Evolutionary conservation across 2,329 filamentous ascomycete genomes (phyloP).

Genomic region (Acrodontium crateriforme): DNA sequence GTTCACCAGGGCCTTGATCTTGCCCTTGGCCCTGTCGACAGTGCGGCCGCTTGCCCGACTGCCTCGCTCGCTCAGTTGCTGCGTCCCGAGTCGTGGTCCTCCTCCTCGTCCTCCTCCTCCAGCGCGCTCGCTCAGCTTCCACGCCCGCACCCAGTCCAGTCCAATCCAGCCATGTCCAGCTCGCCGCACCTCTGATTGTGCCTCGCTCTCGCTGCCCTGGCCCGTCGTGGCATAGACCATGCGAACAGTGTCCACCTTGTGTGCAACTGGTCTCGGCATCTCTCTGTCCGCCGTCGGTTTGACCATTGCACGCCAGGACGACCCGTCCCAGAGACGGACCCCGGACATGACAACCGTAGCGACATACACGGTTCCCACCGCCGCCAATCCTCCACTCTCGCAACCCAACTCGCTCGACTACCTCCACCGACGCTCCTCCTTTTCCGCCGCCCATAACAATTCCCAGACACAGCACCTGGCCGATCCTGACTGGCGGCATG

Average conservation of each 20-base stretch:
- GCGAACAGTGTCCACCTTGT: conserved; percentile 27
- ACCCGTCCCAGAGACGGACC: conserved; percentile 15
- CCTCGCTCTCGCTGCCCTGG: no score
- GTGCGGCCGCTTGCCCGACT: no score
- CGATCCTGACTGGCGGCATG: neutral
- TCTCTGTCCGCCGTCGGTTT: conserved; percentile 45
- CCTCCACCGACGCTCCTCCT: conserved; percentile 6
- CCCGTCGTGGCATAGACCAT: conserved; percentile 6
- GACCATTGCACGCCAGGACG: conserved; percentile 11
- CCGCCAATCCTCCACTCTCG: conserved; percentile 2
- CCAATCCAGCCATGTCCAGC: no score
- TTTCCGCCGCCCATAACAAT: conserved; percentile 3
- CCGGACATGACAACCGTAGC: conserved; percentile 13
- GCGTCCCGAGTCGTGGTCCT: no score
- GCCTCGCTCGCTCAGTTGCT: no score
- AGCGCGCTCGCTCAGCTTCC: no score
- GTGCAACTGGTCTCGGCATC: conserved; percentile 47
- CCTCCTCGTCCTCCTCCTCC: no score
- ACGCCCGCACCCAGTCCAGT: no score
- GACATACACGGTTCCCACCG: conserved; percentile 8
- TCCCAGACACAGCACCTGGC: neutral
- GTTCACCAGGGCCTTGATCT: no score
- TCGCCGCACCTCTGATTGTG: no score
- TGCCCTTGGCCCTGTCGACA: no score
- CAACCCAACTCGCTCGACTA: no score